Evolutionary conservation across 257 asterid species (phyloP).

Genomic region (Striga asiatica): DNA sequence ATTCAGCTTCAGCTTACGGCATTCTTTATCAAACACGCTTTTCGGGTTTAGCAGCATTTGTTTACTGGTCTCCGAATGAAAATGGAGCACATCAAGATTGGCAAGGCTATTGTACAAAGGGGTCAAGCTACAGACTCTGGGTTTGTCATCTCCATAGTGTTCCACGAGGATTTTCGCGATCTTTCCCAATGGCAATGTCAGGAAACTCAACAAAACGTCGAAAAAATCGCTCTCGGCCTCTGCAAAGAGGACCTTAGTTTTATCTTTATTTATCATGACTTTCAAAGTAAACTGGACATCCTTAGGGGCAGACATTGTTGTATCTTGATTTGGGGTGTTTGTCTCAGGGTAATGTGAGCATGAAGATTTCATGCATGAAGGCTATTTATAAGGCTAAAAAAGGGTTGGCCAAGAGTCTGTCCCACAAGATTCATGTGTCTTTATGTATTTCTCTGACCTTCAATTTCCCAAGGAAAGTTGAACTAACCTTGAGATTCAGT

Average conservation of each 20-base stretch:
- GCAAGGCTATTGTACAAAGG: not conserved
- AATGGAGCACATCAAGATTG: not conserved
- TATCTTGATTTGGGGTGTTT: no score
- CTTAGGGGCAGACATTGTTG: no score
- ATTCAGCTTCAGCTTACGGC: not conserved
- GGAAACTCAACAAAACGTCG: conserved; percentile 14
- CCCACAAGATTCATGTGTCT: no score
- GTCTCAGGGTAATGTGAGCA: no score
- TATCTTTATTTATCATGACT: not conserved
- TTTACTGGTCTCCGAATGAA: not conserved
- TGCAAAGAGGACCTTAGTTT: conserved; percentile 20
- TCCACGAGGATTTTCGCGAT: conserved; percentile 1
- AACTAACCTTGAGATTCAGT: no score
- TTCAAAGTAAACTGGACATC: not conserved
- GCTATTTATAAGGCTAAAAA: no score
- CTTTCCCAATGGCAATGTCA: conserved; percentile 21
- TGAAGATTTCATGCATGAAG: no score
- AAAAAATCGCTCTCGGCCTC: conserved; percentile 15
- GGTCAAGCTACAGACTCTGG: not conserved
- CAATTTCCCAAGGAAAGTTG: no score
- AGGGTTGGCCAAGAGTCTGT: no score
- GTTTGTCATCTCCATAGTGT: not conserved
- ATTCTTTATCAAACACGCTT: not conserved
- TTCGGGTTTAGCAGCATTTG: not conserved
- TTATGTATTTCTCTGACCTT: no score